Evolutionary conservation across 768 basidiomycete genomes (phyloP), one percentile per base, ranked within the genome.

Genomic region (Tylopilus rubrobrunneus): DNA sequence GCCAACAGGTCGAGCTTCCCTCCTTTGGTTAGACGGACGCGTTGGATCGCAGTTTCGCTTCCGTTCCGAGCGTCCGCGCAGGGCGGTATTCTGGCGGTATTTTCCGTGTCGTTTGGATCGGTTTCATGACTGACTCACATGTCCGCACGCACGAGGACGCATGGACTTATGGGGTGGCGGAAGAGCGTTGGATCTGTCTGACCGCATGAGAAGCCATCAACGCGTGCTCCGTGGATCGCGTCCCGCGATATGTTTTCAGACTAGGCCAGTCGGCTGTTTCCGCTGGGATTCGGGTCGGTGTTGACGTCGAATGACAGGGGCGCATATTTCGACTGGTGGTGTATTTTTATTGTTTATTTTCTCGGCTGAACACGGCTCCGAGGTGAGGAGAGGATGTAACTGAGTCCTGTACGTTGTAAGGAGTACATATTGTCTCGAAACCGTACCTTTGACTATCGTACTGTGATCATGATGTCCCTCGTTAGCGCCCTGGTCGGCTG

Each of bases 81-180:
- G n/a, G 17, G 7, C 41, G 29, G 31, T 42, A 27, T 39, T 19
- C 29, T 14, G 39, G 28, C 7, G 48, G 53, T 40, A 31, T 31
- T 40, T 39, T 33, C 47, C 45, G 42, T 36, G 25, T 25, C 25
- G 25, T 28, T 37, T 27, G 41, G 48, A 27, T 46, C 23, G 21
- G 39, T 59, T 56, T 56, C 59, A 56, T 27, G 4, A 7, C 11
- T 43, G 44, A 23, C 53, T 52, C 49, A 49, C 31, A 25, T 25
- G 25, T 25, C 4, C 36, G 29, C 36, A 37, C 36, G 31, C 8
- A 31, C 8, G 15, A 37, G 14, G 36, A 15, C 36, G 33, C 33
- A 12, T 34, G 11, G 33, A 11, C 33, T 34, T 34, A 23, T 48
- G 55, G 42, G 12, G 47, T 36, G 25, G 43, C 43, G 6, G 50